Evolutionary conservation across 495 filamentous ascomycete species (phyloP), one percentile per base, ranked within the genome.

Genomic region (Tuber umbilicatum): DNA sequence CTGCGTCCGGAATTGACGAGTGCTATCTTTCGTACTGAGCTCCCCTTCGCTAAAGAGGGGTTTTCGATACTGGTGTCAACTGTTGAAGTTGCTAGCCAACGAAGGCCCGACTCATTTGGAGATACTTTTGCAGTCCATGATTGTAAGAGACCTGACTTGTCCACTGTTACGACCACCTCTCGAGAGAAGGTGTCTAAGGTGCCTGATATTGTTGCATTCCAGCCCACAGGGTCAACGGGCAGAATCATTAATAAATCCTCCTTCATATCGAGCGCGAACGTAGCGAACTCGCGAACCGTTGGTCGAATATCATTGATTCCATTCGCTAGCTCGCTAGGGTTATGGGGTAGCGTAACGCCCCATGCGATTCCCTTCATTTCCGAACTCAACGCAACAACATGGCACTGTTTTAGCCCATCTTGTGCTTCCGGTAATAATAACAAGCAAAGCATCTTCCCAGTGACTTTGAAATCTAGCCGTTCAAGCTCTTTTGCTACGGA

Each of bases 121-220:
- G 92, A 87, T 50, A 97, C 87, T 74, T 90, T 88, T 14, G 93
- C 93, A 16, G 94, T 92, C 94, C 94, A 97, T 43, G 94, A 94
- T 70, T 89, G 88, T 47, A 98, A 86, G 35, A 90, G 83, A 9
- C 94, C 94, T 37, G 86, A 89, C 21, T 89, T 85, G 0, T 92
- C 94, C 80, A 95, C 96, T 4, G 94, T 94, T 39, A 97, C 90
- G 16, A 92, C 93, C 69, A 97, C 90, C 78, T 97, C 94, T 41
- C 91, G 89, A 19, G 93, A 92, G 82, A 97, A 97, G 0, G 91
- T 88, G 81, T 97, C 94, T 69, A 97, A 87, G 74, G 93, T 97
- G 7, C 90, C 92, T n/a, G 92, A 92, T 37, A 89, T 87, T 38
- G 89, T 85, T 19, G 89, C 86, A 68, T 88, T 85, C 19, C 91